Conservation (phyloP, 2,329 filamentous ascomycete species). For the Xylaria sp. region DNA sequence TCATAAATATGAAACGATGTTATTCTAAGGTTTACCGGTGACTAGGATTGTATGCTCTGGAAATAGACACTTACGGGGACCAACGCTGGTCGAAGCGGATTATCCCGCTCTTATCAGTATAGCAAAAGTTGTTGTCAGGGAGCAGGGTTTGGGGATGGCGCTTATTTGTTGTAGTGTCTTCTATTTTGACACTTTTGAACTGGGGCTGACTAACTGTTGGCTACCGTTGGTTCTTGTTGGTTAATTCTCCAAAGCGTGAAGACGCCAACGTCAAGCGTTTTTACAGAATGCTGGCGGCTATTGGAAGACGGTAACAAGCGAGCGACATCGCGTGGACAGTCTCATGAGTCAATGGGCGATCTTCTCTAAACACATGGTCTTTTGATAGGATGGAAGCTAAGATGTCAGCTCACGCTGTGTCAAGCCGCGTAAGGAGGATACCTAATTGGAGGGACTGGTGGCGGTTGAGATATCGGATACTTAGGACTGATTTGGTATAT, state of each 20-base stretch:
- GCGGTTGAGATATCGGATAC: constrained; percentile 16
- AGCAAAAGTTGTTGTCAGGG: not conserved
- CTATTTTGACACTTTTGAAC: constrained; percentile 35
- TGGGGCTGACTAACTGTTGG: not conserved
- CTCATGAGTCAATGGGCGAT: constrained; percentile 21
- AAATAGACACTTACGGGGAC: constrained; percentile 19
- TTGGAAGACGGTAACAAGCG: constrained; percentile 32
- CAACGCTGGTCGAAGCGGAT: constrained; percentile 19
- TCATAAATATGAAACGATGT: not conserved
- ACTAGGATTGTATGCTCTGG: constrained; percentile 9
- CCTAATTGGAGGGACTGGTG: constrained; percentile 8
- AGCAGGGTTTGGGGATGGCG: constrained; percentile 18
- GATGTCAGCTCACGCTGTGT: constrained; percentile 10
- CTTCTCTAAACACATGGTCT: not conserved
- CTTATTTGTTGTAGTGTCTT: constrained; percentile 35
- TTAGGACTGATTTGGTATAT: constrained; percentile 39
- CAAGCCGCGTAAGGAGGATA: constrained; percentile 20
- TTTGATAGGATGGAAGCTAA: not conserved
- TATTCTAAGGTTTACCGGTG: constrained; percentile 20
- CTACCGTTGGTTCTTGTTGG: constrained; percentile 1
- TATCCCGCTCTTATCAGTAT: not conserved
- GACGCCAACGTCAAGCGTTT: constrained; percentile 37
- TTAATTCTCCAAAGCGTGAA: constrained; percentile 29
- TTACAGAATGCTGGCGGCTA: constrained; percentile 39
- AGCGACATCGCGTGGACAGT: constrained; percentile 18